These are phyloP conservation scores for Phytophthora capsici DNA, from an alignment of 352 stramenopile species.

Conservation along the genomic window DNA sequence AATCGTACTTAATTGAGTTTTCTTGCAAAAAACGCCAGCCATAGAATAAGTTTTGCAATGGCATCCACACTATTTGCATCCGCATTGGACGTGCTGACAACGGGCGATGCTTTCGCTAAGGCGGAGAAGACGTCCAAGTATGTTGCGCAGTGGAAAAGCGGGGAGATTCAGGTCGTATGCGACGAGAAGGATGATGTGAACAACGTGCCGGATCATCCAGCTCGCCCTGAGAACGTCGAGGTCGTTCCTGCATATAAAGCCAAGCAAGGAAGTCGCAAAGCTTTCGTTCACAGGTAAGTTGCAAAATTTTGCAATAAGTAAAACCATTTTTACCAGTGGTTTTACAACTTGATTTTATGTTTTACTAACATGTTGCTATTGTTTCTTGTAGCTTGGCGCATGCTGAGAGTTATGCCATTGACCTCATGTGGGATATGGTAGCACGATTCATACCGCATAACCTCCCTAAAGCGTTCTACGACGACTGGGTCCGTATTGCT, in stretches of 20 bases:
- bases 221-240: conserved; percentile 51
- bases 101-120: conserved; percentile 43
- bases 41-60: conserved; percentile 19
- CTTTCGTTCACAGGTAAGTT: conserved; percentile 50
- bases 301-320: not conserved
- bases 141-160: conserved; percentile 43
- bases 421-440: conserved; percentile 75
- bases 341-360: not conserved
- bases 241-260: conserved; percentile 49
- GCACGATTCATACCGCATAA: conserved; percentile 53
- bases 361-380: too few relatives aligned
- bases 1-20: conserved; percentile 7
- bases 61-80: conserved; percentile 47
- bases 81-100: conserved; percentile 50
- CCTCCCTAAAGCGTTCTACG: conserved; percentile 57
- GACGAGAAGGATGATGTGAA: conserved; percentile 44
- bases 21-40: not conserved
- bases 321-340: not conserved
- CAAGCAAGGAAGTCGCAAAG: conserved; percentile 57
- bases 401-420: conserved; percentile 67
- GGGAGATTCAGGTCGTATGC: conserved; percentile 30
- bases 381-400: conserved; percentile 44
- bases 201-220: conserved; percentile 49
- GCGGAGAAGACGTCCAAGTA: conserved; percentile 48
- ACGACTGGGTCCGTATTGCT: conserved; percentile 65